Percentiles rank a stretch among this genome's conserved stretches.
Conservation (phyloP, 148 eudicot genomes). For the Camellia granthamiana region DNA sequence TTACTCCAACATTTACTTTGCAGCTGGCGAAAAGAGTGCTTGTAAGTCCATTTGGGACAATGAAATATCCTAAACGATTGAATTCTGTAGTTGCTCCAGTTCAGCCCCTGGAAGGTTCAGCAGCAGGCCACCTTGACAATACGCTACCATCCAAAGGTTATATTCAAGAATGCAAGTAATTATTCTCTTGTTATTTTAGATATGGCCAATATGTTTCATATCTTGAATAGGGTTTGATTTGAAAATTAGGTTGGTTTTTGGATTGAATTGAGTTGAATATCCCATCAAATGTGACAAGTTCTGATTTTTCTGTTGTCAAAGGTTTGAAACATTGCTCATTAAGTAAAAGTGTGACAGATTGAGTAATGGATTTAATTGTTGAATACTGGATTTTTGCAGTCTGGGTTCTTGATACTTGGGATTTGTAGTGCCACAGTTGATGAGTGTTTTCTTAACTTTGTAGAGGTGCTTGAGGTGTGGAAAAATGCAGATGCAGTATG, state of each 20-base stretch:
- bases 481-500: constrained; percentile 77
- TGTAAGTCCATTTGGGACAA: constrained; percentile 31
- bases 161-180: background rate
- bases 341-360: background rate
- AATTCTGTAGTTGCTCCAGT: constrained; percentile 49
- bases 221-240: background rate
- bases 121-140: constrained; percentile 48
- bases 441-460: constrained; percentile 15
- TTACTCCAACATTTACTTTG: constrained; percentile 23
- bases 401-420: background rate
- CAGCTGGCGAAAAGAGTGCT: constrained; percentile 26
- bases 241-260: background rate
- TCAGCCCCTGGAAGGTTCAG: constrained; percentile 46
- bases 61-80: constrained; percentile 35
- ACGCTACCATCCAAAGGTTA: constrained; percentile 79
- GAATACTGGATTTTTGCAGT: background rate
- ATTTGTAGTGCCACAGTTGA: background rate
- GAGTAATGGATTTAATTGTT: background rate
- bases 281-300: background rate
- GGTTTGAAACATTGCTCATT: background rate
- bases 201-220: background rate
- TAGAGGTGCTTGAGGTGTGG: constrained; percentile 81
- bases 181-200: background rate
- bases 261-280: background rate
- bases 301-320: background rate